phyloP scores from a whole-genome alignment of 75 land plant species.

The Picea glauca region DNA sequence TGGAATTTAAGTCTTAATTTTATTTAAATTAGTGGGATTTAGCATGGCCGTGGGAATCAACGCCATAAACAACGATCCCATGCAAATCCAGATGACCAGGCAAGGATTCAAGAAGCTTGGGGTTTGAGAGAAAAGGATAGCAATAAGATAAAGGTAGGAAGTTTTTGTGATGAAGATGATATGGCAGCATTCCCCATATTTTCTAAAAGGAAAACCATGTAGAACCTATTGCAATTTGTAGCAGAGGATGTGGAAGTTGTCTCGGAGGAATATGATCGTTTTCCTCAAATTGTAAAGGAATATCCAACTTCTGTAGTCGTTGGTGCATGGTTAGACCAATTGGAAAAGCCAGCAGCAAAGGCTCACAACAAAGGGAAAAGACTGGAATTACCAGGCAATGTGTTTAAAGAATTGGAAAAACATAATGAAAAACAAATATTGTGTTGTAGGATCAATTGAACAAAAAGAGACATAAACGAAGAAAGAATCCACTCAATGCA shows the following conservation, averaged over 20 bases:
- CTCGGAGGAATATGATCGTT: neutral
- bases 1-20: too few species aligned
- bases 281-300: too few species aligned
- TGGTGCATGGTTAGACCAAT: neutral
- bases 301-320: neutral
- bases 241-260: neutral
- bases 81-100: too few species aligned
- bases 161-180: neutral
- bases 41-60: too few species aligned
- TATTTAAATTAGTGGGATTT: too few species aligned
- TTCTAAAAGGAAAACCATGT: neutral
- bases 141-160: neutral
- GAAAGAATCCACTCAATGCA: neutral
- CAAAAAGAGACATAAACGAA: neutral
- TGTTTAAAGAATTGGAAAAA: neutral
- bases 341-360: neutral
- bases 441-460: neutral
- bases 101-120: too few species aligned
- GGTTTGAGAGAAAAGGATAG: too few species aligned
- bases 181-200: neutral
- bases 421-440: neutral
- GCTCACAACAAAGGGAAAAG: neutral
- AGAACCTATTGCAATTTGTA: neutral
- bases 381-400: neutral
- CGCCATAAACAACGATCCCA: too few species aligned